phyloP scores from a whole-genome alignment of 768 basidiomycete genomes.

The Kwoniella shandongensis region DNA sequence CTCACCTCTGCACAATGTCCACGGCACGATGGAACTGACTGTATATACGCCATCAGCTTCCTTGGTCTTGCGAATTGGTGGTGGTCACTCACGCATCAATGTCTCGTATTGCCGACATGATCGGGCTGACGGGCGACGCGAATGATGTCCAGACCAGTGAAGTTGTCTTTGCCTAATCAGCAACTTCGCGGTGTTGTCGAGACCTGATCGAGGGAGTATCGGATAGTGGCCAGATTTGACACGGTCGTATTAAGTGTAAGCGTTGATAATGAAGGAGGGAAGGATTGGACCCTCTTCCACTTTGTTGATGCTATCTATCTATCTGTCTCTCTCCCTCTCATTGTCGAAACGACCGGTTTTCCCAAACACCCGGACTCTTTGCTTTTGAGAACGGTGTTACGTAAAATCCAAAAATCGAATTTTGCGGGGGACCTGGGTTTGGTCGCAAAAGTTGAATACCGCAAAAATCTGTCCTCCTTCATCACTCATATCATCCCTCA shows the following conservation, averaged over 20 bases:
- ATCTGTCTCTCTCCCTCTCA: not conserved
- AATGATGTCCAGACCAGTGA: not conserved
- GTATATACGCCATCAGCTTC: not conserved
- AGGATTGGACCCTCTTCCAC: not conserved
- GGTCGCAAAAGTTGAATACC: too few relatives aligned
- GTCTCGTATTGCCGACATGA: slow-evolving; percentile 1
- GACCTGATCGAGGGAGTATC: not conserved
- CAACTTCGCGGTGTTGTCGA: not conserved
- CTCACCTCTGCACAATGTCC: slow-evolving; percentile 75
- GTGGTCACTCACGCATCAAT: slow-evolving; percentile 30
- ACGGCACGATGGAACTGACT: slow-evolving; percentile 89
- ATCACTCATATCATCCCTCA: not conserved
- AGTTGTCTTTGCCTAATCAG: not conserved
- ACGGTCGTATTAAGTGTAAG: too few relatives aligned
- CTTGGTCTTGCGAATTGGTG: not conserved
- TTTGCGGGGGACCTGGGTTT: too few relatives aligned
- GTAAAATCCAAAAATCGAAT: too few relatives aligned
- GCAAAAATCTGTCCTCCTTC: too few relatives aligned
- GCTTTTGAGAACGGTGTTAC: too few relatives aligned
- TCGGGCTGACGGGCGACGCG: not conserved
- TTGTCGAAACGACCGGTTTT: too few relatives aligned
- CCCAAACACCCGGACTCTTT: too few relatives aligned
- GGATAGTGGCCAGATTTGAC: not conserved
- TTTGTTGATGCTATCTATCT: not conserved
- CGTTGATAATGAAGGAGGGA: too few relatives aligned